phyloP scores from a whole-genome alignment of 2,329 filamentous ascomycete genomes.

The Lecanicillium sp. region DNA sequence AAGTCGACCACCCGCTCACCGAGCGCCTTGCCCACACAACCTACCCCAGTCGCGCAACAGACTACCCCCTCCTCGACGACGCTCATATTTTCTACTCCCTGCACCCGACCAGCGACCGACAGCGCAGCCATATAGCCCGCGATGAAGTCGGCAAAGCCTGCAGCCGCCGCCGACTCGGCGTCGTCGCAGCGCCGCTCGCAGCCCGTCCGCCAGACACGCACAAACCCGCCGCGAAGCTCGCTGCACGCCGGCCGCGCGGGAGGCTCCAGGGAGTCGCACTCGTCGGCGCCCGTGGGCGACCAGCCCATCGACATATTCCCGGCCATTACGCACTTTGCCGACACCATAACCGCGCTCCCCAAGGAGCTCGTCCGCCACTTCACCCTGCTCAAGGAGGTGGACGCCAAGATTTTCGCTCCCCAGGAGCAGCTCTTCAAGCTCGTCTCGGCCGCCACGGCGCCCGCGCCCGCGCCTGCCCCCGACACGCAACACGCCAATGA shows the following conservation, averaged over 20 bases:
- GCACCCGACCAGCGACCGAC: conserved; percentile 14
- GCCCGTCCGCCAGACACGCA: conserved; percentile 57
- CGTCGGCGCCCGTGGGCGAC: conserved; percentile 36
- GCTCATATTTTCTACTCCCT: not conserved
- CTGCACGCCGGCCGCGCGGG: conserved; percentile 36
- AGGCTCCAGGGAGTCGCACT: conserved; percentile 36
- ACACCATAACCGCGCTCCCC: conserved; percentile 84
- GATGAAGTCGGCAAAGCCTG: conserved; percentile 50
- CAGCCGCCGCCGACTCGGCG: conserved; percentile 25
- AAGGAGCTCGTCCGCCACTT: conserved; percentile 95
- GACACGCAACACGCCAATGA: conserved; percentile 38
- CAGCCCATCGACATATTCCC: conserved; percentile 61
- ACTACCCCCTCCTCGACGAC: not conserved
- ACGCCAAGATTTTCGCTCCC: conserved; percentile 88
- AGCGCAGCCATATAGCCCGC: conserved; percentile 12
- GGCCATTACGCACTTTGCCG: conserved; percentile 70
- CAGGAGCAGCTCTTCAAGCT: conserved; percentile 76
- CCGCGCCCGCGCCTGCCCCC: conserved; percentile 38
- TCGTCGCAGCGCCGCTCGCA: conserved; percentile 52
- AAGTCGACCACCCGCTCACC: conserved; percentile 9
- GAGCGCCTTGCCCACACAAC: too few species aligned
- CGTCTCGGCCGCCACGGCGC: conserved; percentile 59
- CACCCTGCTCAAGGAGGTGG: conserved; percentile 92
- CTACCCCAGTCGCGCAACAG: conserved; percentile 7
- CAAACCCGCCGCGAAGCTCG: conserved; percentile 52